A percentile compares a stretch with the other conserved stretches of the same genome.
Evolutionary conservation across 768 basidiomycete species (phyloP).

Genomic region (Polyporus arcularius): DNA sequence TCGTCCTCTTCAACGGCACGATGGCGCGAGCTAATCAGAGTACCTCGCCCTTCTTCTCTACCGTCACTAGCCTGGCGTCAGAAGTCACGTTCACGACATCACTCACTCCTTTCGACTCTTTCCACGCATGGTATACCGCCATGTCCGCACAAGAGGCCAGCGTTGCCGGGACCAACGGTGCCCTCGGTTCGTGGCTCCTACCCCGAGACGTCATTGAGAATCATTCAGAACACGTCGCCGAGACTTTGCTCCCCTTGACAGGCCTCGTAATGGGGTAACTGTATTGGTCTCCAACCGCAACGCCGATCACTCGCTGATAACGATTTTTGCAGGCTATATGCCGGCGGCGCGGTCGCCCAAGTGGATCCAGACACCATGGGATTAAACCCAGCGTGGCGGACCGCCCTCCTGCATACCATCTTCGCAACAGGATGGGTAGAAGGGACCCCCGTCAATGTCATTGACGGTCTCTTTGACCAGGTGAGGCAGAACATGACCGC

Average conservation of each 20-base stretch:
- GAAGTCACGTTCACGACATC: neutral
- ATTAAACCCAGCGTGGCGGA: constrained; percentile 51
- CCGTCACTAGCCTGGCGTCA: constrained; percentile 25
- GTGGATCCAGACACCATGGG: constrained; percentile 40
- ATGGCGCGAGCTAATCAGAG: constrained; percentile 36
- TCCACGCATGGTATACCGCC: constrained; percentile 13
- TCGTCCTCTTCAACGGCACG: constrained; percentile 38
- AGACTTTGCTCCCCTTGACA: constrained; percentile 15
- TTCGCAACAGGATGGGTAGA: constrained; percentile 27
- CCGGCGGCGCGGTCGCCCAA: constrained; percentile 45
- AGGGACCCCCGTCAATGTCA: constrained; percentile 15
- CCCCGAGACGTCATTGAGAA: constrained; percentile 20
- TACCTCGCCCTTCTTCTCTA: constrained; percentile 36
- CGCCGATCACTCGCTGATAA: neutral
- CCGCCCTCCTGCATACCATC: constrained; percentile 36
- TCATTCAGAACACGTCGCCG: constrained; percentile 18
- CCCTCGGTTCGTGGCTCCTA: constrained; percentile 25
- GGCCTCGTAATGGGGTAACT: constrained; percentile 16
- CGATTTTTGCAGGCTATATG: constrained; percentile 36
- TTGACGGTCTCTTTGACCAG: constrained; percentile 17
- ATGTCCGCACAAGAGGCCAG: constrained; percentile 10
- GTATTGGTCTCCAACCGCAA: neutral
- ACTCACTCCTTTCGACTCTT: constrained; percentile 12
- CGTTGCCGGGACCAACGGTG: constrained; percentile 10
- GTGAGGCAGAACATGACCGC: constrained; percentile 25